Conservation (phyloP, 1,139 yeast species). For the Hyphopichia wangnamkhiaoensis region DNA sequence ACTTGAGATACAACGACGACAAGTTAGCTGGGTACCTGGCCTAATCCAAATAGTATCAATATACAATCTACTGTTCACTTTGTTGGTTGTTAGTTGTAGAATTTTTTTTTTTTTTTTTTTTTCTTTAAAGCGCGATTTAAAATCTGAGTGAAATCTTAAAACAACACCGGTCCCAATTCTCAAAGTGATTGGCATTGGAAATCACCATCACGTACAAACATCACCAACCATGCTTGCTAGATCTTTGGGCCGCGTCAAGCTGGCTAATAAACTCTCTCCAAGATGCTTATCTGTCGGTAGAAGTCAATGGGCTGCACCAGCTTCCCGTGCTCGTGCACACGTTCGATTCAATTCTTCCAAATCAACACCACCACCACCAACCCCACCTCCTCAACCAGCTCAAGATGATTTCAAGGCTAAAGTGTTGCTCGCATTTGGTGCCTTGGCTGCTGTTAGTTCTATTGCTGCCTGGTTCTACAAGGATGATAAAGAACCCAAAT, state of each 20-base stretch:
- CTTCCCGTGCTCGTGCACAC: background rate
- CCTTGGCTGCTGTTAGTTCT: conserved; percentile 50
- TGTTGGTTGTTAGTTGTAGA: no score
- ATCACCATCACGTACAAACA: no score
- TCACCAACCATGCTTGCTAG: conserved; percentile 6
- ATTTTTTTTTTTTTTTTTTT: no score
- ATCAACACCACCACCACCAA: conserved; percentile 15
- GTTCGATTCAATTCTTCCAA: background rate
- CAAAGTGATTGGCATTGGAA: no score
- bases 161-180: no score
- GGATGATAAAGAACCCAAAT: conserved; percentile 42
- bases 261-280: background rate
- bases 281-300: background rate
- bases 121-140: no score
- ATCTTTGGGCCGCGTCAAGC: background rate
- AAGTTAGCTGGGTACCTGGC: conserved; percentile 20
- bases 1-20: conserved; percentile 60
- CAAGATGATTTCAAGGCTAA: conserved; percentile 15
- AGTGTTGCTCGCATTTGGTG: conserved; percentile 34
- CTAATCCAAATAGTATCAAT: no score
- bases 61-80: no score
- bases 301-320: background rate
- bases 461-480: conserved; percentile 43
- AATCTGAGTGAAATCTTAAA: no score
- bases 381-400: conserved; percentile 3